Percentiles rank a stretch among this genome's conserved stretches.
Evolutionary conservation across 2,329 filamentous ascomycete species (phyloP).

Genomic region (Trichoderma sp.): DNA sequence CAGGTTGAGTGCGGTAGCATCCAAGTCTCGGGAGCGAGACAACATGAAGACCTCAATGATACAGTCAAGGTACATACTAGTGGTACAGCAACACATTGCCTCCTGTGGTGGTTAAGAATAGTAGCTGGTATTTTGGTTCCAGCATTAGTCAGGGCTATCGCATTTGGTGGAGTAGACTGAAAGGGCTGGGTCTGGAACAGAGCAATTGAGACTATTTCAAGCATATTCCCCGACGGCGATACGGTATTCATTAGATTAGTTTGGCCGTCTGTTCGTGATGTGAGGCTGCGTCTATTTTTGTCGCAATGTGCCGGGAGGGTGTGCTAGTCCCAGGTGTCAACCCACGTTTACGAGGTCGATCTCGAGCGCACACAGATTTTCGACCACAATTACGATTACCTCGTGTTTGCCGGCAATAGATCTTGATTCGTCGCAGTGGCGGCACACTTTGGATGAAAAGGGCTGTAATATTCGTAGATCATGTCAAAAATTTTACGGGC

Average conservation of each 20-base stretch:
- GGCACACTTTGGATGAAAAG: neutral
- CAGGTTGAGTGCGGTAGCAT: neutral
- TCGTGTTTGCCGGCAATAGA: neutral
- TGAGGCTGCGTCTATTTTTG: constrained; percentile 15
- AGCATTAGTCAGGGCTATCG: neutral
- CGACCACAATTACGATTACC: neutral
- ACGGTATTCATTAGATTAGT: neutral
- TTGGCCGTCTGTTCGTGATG: neutral
- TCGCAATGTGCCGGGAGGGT: neutral
- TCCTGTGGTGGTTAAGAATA: neutral
- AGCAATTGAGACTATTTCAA: neutral
- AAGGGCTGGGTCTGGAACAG: neutral
- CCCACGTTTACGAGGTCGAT: constrained; percentile 1
- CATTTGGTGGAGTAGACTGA: neutral
- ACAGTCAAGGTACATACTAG: neutral
- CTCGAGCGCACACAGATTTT: neutral
- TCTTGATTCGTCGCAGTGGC: neutral
- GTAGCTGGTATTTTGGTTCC: neutral
- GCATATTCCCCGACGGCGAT: neutral
- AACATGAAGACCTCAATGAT: neutral
- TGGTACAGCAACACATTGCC: neutral
- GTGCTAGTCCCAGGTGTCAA: neutral
- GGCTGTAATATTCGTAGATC: neutral
- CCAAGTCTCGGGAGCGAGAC: neutral
- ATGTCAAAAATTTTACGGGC: neutral